These are phyloP conservation scores for Picea sitchensis DNA, from an alignment of 75 land plant species.

Conservation along the genomic window DNA sequence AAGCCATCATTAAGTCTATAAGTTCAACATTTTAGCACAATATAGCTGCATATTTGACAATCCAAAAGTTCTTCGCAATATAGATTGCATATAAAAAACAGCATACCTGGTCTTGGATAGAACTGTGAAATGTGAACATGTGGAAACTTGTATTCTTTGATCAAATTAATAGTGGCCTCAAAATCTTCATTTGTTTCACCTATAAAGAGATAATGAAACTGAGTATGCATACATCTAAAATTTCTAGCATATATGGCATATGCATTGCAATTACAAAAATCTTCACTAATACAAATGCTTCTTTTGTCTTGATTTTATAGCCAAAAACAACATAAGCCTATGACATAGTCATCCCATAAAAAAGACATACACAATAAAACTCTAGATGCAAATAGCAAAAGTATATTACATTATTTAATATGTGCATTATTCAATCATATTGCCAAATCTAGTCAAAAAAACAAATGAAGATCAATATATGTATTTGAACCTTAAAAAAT, in stretches of 20 bases:
- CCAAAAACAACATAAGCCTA: neutral
- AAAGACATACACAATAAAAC: neutral
- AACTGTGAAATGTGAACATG: constrained; percentile 98
- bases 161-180: constrained; percentile 61
- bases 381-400: neutral
- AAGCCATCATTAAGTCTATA: too few relatives aligned
- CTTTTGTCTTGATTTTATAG: neutral
- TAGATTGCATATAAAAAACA: neutral
- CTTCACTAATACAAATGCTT: neutral
- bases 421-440: neutral
- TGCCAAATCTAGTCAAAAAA: neutral
- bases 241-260: neutral
- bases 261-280: neutral
- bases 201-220: constrained; percentile 18
- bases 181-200: constrained; percentile 96
- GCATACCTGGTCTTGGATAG: constrained; percentile 93
- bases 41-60: neutral
- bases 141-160: constrained; percentile 78
- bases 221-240: neutral
- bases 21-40: neutral
- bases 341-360: neutral
- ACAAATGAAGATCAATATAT: neutral
- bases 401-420: neutral
- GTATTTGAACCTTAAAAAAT: neutral
- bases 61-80: neutral